phyloP scores from a whole-genome alignment of 2,329 filamentous ascomycete species.

The Acrodontium crateriforme region DNA sequence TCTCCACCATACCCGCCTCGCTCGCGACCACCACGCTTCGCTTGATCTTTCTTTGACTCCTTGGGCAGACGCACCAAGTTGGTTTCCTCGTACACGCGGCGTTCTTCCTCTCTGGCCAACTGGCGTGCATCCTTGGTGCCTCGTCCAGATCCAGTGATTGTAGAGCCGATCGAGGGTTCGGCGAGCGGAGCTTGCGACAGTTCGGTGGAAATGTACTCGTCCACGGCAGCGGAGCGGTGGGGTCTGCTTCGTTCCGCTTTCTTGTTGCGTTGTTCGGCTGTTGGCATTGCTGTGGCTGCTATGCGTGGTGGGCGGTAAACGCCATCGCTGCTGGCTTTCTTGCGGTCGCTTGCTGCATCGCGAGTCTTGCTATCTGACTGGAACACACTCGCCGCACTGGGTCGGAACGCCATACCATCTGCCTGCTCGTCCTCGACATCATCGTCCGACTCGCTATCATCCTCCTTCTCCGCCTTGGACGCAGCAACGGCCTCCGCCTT shows the following conservation, averaged over 20 bases:
- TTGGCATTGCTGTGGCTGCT: slow-evolving; percentile 63
- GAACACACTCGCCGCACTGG: slow-evolving; percentile 39
- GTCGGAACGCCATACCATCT: slow-evolving; percentile 49
- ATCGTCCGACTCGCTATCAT: slow-evolving; percentile 20
- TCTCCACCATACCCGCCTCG: slow-evolving; percentile 67
- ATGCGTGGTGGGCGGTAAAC: slow-evolving; percentile 84
- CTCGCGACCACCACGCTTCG: slow-evolving; percentile 42
- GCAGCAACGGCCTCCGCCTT: slow-evolving; percentile 14
- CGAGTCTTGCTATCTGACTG: slow-evolving; percentile 14
- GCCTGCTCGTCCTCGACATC: slow-evolving; percentile 26
- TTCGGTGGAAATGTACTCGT: slow-evolving; percentile 82
- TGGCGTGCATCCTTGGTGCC: slow-evolving; percentile 65
- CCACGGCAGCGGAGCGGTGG: slow-evolving; percentile 68
- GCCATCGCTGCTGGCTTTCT: slow-evolving; percentile 38
- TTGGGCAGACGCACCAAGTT: slow-evolving; percentile 82
- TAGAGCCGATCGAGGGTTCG: slow-evolving; percentile 83
- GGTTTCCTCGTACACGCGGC: slow-evolving; percentile 75
- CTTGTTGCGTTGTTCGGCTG: slow-evolving; percentile 40
- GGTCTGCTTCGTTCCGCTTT: slow-evolving; percentile 51
- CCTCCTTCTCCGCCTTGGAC: slow-evolving; percentile 15
- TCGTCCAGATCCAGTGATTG: slow-evolving; percentile 62
- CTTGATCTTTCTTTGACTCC: slow-evolving; percentile 70
- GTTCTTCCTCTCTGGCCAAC: slow-evolving; percentile 62
- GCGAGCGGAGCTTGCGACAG: slow-evolving; percentile 68
- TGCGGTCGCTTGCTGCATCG: slow-evolving; percentile 16